Percentiles rank a stretch among this genome's conserved stretches.
These are phyloP conservation scores for Pulveroboletus ravenelii DNA, from an alignment of 768 basidiomycete species.

Conservation along the genomic window DNA sequence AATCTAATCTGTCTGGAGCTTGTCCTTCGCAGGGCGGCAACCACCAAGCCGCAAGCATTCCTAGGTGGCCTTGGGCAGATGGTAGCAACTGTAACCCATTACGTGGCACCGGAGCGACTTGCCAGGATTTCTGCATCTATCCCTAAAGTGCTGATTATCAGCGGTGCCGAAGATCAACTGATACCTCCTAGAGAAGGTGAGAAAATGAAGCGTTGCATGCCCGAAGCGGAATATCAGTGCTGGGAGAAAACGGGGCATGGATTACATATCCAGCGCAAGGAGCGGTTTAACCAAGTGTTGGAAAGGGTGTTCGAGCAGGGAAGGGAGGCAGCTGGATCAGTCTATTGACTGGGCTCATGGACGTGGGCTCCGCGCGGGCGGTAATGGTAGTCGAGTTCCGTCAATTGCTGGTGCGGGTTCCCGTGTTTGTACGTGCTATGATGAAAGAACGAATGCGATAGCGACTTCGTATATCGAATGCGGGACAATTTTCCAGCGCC, in stretches of 20 bases:
- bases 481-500: no score
- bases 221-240: slow-evolving; percentile 48
- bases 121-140: slow-evolving; percentile 47
- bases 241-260: slow-evolving; percentile 67
- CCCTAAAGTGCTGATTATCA: slow-evolving; percentile 64
- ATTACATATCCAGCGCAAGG: slow-evolving; percentile 44
- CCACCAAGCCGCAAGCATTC: slow-evolving; percentile 55
- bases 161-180: slow-evolving; percentile 62
- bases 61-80: slow-evolving; percentile 69
- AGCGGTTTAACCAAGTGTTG: slow-evolving; percentile 42
- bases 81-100: slow-evolving; percentile 61
- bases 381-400: no score
- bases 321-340: not conserved
- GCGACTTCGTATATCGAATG: no score
- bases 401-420: no score
- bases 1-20: slow-evolving; percentile 31
- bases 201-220: slow-evolving; percentile 37
- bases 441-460: no score
- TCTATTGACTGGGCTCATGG: not conserved
- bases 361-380: not conserved
- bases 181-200: slow-evolving; percentile 48
- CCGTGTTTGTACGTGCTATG: no score
- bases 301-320: slow-evolving; percentile 38
- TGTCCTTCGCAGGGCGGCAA: slow-evolving; percentile 41
- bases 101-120: slow-evolving; percentile 47